phyloP scores from a whole-genome alignment of 1,284 basidiomycete species.

The Sporisorium scitamineum region DNA sequence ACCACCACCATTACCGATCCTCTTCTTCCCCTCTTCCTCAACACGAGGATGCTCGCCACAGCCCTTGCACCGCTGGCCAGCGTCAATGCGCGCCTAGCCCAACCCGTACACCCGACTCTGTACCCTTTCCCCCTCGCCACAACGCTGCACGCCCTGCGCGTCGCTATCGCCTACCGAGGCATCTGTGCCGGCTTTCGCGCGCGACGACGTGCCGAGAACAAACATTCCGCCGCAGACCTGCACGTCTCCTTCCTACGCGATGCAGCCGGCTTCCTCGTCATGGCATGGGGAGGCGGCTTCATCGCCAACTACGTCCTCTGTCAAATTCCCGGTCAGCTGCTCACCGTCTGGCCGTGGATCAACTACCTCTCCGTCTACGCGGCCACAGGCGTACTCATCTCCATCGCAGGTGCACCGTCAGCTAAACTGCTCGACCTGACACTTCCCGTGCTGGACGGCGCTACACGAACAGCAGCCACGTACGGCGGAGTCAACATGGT shows the following conservation, averaged over 20 bases:
- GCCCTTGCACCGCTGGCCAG: conserved; percentile 38
- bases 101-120: conserved; percentile 49
- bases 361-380: conserved; percentile 59
- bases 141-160: conserved; percentile 54
- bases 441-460: conserved; percentile 56
- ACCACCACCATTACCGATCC: not conserved
- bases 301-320: conserved; percentile 51
- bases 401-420: conserved; percentile 21
- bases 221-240: conserved; percentile 17
- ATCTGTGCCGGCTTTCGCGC: conserved; percentile 34
- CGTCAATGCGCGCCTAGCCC: conserved; percentile 44
- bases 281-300: conserved; percentile 63
- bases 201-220: conserved; percentile 26
- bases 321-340: conserved; percentile 54
- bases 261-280: conserved; percentile 58
- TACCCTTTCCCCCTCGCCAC: conserved; percentile 57
- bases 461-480: conserved; percentile 52
- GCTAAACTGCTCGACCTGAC: conserved; percentile 47
- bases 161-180: conserved; percentile 53
- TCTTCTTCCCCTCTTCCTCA: not conserved
- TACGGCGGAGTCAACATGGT: conserved; percentile 51
- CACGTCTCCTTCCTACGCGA: conserved; percentile 38
- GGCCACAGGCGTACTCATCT: conserved; percentile 10
- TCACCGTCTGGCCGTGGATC: conserved; percentile 51
- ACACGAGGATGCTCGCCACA: conserved; percentile 39